Conservation (phyloP, 169 alveolate species). For the Theileria sp. region DNA sequence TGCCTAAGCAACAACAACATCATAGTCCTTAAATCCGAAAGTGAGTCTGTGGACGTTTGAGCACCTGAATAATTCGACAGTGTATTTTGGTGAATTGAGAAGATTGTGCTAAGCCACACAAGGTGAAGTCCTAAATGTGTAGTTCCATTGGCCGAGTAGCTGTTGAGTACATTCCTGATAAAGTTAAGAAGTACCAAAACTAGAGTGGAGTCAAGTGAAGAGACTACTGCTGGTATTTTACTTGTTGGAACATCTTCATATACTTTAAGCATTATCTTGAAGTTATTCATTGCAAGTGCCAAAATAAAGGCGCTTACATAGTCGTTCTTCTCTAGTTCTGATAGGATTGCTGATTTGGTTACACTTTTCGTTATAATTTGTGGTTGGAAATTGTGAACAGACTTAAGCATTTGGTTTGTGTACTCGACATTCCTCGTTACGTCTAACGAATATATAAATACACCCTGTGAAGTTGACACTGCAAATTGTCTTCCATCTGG, state of each 20-base stretch:
- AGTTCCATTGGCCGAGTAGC: conserved; percentile 58
- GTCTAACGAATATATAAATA: conserved; percentile 54
- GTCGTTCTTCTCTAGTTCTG: conserved; percentile 67
- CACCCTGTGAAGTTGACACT: conserved; percentile 66
- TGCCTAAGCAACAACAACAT: conserved; percentile 60
- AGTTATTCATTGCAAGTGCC: conserved; percentile 79
- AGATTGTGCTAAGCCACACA: conserved; percentile 53
- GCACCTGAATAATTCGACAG: conserved; percentile 18
- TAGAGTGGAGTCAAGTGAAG: conserved; percentile 47
- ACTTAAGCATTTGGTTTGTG: conserved; percentile 45
- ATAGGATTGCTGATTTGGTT: conserved; percentile 64
- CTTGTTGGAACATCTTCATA: conserved; percentile 72
- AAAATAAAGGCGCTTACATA: conserved; percentile 72
- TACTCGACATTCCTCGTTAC: conserved; percentile 48
- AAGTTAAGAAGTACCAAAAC: conserved; percentile 53
- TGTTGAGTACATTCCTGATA: conserved; percentile 41
- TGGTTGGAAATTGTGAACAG: conserved; percentile 69
- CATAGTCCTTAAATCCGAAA: conserved; percentile 54
- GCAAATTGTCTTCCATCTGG: conserved; percentile 67
- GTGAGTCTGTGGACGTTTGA: conserved; percentile 5
- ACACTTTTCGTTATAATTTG: conserved; percentile 80
- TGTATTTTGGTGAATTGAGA: conserved; percentile 45
- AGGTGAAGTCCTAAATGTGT: conserved; percentile 56
- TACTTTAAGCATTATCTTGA: conserved; percentile 66
- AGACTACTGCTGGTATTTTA: conserved; percentile 44